Conservation (phyloP, 495 filamentous ascomycete species). For the Trichoderma erinaceum region DNA sequence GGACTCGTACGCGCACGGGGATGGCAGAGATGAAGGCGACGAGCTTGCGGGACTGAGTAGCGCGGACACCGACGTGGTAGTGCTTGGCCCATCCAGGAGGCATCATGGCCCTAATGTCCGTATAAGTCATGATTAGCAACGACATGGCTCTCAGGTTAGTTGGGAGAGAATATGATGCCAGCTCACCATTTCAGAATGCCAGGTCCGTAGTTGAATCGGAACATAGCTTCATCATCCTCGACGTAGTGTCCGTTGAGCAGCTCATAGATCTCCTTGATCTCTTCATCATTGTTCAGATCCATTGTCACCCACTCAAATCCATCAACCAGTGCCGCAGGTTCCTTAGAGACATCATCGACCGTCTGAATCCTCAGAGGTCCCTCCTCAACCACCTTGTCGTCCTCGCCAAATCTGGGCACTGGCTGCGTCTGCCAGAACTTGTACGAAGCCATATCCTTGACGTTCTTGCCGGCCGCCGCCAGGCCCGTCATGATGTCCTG, state of each 20-base stretch:
- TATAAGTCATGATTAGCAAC: slow-evolving; percentile 22
- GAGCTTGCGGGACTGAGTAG: slow-evolving; percentile 66
- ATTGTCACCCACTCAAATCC: slow-evolving; percentile 93
- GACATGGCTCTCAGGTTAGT: background rate
- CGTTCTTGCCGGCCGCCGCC: slow-evolving; percentile 68
- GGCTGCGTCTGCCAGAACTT: slow-evolving; percentile 99
- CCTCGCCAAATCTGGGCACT: slow-evolving; percentile 72
- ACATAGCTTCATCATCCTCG: slow-evolving; percentile 93
- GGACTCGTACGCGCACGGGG: slow-evolving; percentile 73
- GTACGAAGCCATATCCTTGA: slow-evolving; percentile 92
- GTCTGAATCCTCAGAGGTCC: slow-evolving; percentile 57
- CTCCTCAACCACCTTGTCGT: slow-evolving; percentile 40
- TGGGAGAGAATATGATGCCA: background rate
- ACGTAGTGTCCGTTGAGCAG: slow-evolving; percentile 89
- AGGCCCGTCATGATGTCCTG: slow-evolving; percentile 79
- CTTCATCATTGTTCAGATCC: slow-evolving; percentile 57
- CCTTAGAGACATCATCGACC: slow-evolving; percentile 65
- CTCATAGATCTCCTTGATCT: slow-evolving; percentile 79
- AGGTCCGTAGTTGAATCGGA: slow-evolving; percentile 88
- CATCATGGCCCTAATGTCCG: slow-evolving; percentile 68
- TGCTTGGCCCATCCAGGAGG: slow-evolving; percentile 91
- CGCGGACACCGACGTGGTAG: slow-evolving; percentile 93
- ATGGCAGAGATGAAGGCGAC: slow-evolving; percentile 94
- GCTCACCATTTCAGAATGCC: slow-evolving; percentile 82
- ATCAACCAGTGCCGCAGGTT: slow-evolving; percentile 56